Evolutionary conservation across 1,284 basidiomycete genomes (phyloP).

Genomic region (Ganoderma boninense): DNA sequence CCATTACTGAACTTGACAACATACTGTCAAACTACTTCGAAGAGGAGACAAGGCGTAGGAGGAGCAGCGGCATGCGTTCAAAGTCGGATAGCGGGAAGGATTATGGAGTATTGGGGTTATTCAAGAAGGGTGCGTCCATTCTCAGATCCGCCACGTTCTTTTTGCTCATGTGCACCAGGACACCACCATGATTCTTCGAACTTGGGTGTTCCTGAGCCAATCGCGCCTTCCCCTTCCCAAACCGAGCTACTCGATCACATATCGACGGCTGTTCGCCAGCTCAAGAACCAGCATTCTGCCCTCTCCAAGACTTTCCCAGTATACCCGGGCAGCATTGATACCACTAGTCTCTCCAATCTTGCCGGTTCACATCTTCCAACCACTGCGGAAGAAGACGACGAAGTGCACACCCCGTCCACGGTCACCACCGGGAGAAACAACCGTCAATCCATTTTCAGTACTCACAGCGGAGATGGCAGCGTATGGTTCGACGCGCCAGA

Average conservation of each 20-base stretch:
- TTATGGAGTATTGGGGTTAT: slow-evolving; percentile 39
- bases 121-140: slow-evolving; percentile 42
- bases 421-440: slow-evolving; percentile 50
- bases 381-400: slow-evolving; percentile 59
- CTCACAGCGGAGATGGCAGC: slow-evolving; percentile 59
- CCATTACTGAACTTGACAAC: slow-evolving; percentile 40
- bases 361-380: slow-evolving; percentile 54
- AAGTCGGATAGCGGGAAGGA: slow-evolving; percentile 38
- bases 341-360: slow-evolving; percentile 39
- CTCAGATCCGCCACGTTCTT: background rate
- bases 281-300: slow-evolving; percentile 66
- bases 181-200: slow-evolving; percentile 32
- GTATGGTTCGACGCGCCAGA: slow-evolving; percentile 81
- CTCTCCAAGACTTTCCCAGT: slow-evolving; percentile 56
- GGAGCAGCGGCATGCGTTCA: slow-evolving; percentile 24
- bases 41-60: slow-evolving; percentile 36
- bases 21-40: slow-evolving; percentile 35
- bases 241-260: slow-evolving; percentile 48
- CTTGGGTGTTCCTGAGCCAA: slow-evolving; percentile 21
- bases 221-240: slow-evolving; percentile 20
- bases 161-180: slow-evolving; percentile 17
- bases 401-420: slow-evolving; percentile 40
- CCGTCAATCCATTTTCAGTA: slow-evolving; percentile 61
- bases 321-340: slow-evolving; percentile 47
- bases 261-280: slow-evolving; percentile 53